Evolutionary conservation across 164 flowering plant species (phyloP).

Genomic region (Chloranthus sessilifolius): DNA sequence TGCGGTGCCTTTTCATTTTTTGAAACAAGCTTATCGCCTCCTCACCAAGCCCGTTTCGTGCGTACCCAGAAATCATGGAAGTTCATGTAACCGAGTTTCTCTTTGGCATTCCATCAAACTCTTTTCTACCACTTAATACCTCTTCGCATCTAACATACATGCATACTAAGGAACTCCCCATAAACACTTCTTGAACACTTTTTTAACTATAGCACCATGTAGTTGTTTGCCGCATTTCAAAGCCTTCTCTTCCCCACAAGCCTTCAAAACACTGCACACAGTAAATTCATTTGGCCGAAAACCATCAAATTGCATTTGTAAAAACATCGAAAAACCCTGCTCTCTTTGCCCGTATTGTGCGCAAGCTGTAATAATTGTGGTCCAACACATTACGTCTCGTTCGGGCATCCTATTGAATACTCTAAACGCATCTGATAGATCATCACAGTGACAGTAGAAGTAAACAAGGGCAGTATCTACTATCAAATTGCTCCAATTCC

Average conservation of each 20-base stretch:
- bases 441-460: constrained; percentile 64
- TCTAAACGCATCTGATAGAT: constrained; percentile 35
- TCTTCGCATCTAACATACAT: constrained; percentile 82
- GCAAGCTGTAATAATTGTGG: constrained; percentile 64
- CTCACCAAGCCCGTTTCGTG: constrained; percentile 62
- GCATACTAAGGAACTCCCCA: constrained; percentile 60
- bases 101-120: constrained; percentile 58
- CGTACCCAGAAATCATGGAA: constrained; percentile 75
- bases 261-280: constrained; percentile 56
- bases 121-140: constrained; percentile 38
- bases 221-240: constrained; percentile 61
- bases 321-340: constrained; percentile 48
- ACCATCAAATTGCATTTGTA: constrained; percentile 42
- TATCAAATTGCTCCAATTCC: constrained; percentile 45
- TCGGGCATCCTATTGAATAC: constrained; percentile 51
- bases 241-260: constrained; percentile 67
- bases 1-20: constrained; percentile 56
- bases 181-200: constrained; percentile 52
- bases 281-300: constrained; percentile 66
- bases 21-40: constrained; percentile 67
- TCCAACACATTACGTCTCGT: constrained; percentile 77
- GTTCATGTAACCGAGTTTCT: constrained; percentile 86
- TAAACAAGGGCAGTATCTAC: constrained; percentile 55
- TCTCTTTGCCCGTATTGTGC: constrained; percentile 48
- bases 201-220: constrained; percentile 62